Conservation (phyloP, 1,284 basidiomycete genomes). For the Tetrapyrgos nigripes region DNA sequence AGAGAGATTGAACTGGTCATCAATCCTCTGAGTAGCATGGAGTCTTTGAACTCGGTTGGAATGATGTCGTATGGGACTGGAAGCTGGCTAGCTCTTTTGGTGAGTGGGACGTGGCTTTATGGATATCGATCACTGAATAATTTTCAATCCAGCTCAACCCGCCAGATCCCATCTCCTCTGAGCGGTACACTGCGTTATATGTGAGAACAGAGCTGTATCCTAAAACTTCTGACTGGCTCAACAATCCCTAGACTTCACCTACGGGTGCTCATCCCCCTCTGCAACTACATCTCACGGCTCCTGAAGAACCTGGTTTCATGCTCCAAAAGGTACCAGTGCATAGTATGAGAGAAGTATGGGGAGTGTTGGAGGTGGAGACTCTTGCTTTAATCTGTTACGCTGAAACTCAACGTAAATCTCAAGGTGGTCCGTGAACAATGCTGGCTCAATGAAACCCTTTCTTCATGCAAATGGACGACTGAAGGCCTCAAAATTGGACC, state of each 20-base stretch:
- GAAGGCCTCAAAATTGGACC: constrained; percentile 47
- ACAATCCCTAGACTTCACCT: constrained; percentile 60
- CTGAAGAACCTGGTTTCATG: constrained; percentile 75
- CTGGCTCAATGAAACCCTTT: constrained; percentile 75
- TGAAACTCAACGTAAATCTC: background rate
- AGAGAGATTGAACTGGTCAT: constrained; percentile 69
- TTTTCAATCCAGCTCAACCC: constrained; percentile 50
- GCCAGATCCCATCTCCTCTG: constrained; percentile 47
- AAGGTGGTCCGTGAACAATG: constrained; percentile 80
- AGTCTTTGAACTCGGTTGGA: constrained; percentile 45
- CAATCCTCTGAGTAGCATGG: constrained; percentile 58
- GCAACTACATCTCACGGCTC: constrained; percentile 65
- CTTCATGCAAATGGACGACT: constrained; percentile 62
- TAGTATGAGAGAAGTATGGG: constrained; percentile 73
- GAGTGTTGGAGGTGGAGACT: constrained; percentile 64
- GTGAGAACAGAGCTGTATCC: constrained; percentile 33
- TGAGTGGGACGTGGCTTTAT: constrained; percentile 48
- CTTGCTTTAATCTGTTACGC: background rate
- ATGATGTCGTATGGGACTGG: constrained; percentile 58
- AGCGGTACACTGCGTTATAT: constrained; percentile 56
- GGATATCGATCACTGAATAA: constrained; percentile 1
- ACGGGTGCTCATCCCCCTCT: constrained; percentile 68
- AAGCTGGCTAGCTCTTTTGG: constrained; percentile 77
- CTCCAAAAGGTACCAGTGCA: constrained; percentile 73
- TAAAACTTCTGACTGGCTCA: constrained; percentile 1